phyloP scores from a whole-genome alignment of 202 grass and related monocot genomes.

The Digitaria exilis region DNA sequence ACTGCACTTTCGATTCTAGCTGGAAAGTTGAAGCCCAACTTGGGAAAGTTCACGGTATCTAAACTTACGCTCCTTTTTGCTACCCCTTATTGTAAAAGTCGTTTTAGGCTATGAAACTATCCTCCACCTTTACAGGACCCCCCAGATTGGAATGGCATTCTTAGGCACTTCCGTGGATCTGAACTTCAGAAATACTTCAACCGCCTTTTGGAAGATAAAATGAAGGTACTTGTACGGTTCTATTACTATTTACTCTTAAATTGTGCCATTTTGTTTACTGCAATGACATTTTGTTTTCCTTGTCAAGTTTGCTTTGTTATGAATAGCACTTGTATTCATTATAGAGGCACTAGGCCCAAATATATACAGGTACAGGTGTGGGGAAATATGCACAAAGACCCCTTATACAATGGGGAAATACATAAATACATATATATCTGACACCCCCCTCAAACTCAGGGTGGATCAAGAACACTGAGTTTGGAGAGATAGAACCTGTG shows the following conservation, averaged over 20 bases:
- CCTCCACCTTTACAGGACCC: conserved; percentile 50
- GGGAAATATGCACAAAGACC: too few relatives aligned
- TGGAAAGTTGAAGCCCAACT: conserved; percentile 70
- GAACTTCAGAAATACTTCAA: conserved; percentile 96
- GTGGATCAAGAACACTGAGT: too few relatives aligned
- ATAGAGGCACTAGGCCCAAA: too few relatives aligned
- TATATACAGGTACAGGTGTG: too few relatives aligned
- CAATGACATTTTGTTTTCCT: not conserved
- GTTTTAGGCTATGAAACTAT: conserved; percentile 22
- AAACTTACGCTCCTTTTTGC: not conserved
- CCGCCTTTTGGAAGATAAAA: conserved; percentile 66
- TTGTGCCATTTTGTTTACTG: not conserved
- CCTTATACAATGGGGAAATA: too few relatives aligned
- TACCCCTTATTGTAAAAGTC: not conserved
- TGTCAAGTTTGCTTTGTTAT: not conserved
- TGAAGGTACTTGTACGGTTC: conserved; percentile 49
- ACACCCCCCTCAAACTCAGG: too few relatives aligned
- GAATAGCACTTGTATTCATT: too few relatives aligned
- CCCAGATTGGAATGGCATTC: conserved; percentile 76
- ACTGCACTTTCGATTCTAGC: conserved; percentile 79
- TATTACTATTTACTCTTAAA: not conserved
- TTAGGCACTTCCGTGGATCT: conserved; percentile 78
- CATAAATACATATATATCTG: too few relatives aligned
- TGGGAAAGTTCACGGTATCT: conserved; percentile 78
- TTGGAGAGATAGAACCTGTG: too few relatives aligned